phyloP scores from a whole-genome alignment of 768 basidiomycete genomes.

The Boletus reticuloceps region DNA sequence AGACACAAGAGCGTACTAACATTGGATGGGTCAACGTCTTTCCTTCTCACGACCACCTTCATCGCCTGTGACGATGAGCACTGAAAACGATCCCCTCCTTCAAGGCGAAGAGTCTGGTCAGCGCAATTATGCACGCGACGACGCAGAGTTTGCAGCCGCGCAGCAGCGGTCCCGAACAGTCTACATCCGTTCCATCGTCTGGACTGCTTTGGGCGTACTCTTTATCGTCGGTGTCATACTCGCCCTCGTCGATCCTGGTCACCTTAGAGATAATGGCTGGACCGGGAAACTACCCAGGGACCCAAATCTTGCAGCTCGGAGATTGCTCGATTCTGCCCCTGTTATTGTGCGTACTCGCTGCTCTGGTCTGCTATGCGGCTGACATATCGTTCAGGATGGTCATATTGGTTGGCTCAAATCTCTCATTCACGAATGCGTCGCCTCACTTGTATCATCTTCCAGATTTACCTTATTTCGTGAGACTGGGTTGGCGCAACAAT shows the following conservation, averaged over 20 bases:
- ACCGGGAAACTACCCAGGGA: slow-evolving; percentile 54
- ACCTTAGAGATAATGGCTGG: slow-evolving; percentile 35
- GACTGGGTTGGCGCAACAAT: slow-evolving; percentile 67
- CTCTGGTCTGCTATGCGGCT: not conserved
- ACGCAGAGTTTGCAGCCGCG: slow-evolving; percentile 12
- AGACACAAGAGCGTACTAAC: too few relatives aligned
- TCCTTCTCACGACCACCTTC: too few relatives aligned
- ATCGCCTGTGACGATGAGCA: slow-evolving; percentile 17
- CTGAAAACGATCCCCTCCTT: slow-evolving; percentile 28
- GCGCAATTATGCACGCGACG: slow-evolving; percentile 17
- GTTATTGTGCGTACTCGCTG: slow-evolving; percentile 55
- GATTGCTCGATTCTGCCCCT: slow-evolving; percentile 59
- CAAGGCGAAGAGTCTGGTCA: slow-evolving; percentile 19
- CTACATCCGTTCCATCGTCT: slow-evolving; percentile 41
- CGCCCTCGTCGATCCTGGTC: slow-evolving; percentile 45
- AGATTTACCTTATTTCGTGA: slow-evolving; percentile 76
- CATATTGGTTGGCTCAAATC: slow-evolving; percentile 52
- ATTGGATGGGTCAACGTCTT: too few relatives aligned
- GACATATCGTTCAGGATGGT: slow-evolving; percentile 47
- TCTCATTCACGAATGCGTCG: not conserved
- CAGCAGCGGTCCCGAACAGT: slow-evolving; percentile 22
- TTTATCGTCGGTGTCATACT: slow-evolving; percentile 45
- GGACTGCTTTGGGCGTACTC: slow-evolving; percentile 44
- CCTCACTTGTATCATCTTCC: not conserved
- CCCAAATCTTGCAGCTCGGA: slow-evolving; percentile 54